Conservation (phyloP, 2,329 filamentous ascomycete genomes). For the Xylaria sp. region DNA sequence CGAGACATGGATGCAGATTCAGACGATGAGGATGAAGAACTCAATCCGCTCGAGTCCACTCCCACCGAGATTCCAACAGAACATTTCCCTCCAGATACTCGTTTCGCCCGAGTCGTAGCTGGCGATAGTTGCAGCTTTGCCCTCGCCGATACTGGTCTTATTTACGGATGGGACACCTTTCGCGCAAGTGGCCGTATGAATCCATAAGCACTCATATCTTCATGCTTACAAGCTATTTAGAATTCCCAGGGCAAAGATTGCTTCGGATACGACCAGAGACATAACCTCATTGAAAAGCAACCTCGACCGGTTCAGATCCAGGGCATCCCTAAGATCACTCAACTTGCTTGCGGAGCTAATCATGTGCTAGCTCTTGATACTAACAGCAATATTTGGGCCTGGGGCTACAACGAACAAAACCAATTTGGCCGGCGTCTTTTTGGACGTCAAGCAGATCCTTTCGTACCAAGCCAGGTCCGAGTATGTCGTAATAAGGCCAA, state of each 20-base stretch:
- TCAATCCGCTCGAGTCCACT: slow-evolving; percentile 61
- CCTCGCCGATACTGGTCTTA: slow-evolving; percentile 64
- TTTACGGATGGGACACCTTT: slow-evolving; percentile 73
- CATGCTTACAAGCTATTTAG: background rate
- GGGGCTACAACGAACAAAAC: background rate
- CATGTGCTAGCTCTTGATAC: background rate
- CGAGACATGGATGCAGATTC: slow-evolving; percentile 21
- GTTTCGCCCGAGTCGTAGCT: slow-evolving; percentile 64
- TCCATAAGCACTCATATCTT: slow-evolving; percentile 28
- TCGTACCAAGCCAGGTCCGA: background rate
- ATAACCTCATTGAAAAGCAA: background rate
- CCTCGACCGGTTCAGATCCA: background rate
- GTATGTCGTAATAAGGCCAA: background rate
- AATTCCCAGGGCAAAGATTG: background rate
- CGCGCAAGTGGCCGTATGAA: slow-evolving; percentile 49
- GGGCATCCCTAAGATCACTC: background rate
- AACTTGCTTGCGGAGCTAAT: background rate
- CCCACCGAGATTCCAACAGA: slow-evolving; percentile 41
- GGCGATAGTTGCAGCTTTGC: slow-evolving; percentile 67
- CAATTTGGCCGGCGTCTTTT: background rate
- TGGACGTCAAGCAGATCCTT: background rate
- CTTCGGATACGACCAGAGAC: background rate
- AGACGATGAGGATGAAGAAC: slow-evolving; percentile 45
- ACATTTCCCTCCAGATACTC: slow-evolving; percentile 58
- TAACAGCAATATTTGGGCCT: background rate